A percentile compares a stretch with the other conserved stretches of the same genome.
phyloP scores from a whole-genome alignment of 805 yeast species.

The Wickerhamomyces alni region DNA sequence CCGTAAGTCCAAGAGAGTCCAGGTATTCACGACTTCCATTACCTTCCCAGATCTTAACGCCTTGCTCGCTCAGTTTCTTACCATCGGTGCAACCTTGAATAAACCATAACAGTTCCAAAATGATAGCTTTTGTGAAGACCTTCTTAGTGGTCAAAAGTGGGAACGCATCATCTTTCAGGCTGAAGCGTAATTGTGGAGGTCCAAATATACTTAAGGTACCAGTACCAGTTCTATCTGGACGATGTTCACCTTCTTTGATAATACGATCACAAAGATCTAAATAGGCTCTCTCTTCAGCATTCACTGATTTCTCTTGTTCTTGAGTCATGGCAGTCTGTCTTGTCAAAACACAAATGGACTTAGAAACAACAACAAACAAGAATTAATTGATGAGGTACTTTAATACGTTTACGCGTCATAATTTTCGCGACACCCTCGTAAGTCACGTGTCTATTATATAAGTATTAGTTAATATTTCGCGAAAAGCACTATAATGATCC shows the following conservation, averaged over 20 bases:
- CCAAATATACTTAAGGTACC: slow-evolving; percentile 90
- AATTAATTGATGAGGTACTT: no score
- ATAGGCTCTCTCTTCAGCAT: slow-evolving; percentile 73
- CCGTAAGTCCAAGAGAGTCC: slow-evolving; percentile 72
- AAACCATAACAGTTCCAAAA: slow-evolving; percentile 91
- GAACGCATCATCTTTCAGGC: slow-evolving; percentile 61
- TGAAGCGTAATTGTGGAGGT: slow-evolving; percentile 91
- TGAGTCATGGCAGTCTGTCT: slow-evolving; percentile 7
- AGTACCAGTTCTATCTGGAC: slow-evolving; percentile 97
- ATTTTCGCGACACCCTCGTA: background rate
- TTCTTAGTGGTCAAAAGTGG: slow-evolving; percentile 92
- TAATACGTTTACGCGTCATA: background rate
- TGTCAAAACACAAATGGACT: background rate
- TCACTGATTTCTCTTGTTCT: slow-evolving; percentile 7
- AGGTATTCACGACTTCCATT: slow-evolving; percentile 91
- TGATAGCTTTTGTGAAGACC: slow-evolving; percentile 84
- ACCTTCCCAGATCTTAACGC: slow-evolving; percentile 99
- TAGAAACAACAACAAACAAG: background rate
- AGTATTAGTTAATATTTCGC: no score
- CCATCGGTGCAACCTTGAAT: slow-evolving; percentile 87
- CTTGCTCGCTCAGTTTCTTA: slow-evolving; percentile 65
- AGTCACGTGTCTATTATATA: background rate
- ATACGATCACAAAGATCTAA: slow-evolving; percentile 75
- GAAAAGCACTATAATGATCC: no score
- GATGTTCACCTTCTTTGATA: slow-evolving; percentile 76